phyloP scores from a whole-genome alignment of 2,329 filamentous ascomycete species.

The Phoma sp. region DNA sequence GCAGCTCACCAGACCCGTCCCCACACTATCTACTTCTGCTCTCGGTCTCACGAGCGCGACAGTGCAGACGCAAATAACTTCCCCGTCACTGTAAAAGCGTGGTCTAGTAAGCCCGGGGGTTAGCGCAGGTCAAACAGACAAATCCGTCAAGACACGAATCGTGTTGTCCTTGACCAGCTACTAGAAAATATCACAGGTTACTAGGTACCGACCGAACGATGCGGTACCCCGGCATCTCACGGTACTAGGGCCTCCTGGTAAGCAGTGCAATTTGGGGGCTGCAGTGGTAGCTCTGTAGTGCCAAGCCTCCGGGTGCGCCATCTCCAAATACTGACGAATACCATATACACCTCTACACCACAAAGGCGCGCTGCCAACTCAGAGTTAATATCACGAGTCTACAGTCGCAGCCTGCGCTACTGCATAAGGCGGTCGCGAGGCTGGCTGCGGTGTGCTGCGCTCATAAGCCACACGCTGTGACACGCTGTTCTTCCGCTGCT shows the following conservation, averaged over 20 bases:
- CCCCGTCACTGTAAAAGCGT: not conserved
- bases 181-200: not conserved
- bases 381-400: slow-evolving; percentile 4
- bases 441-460: slow-evolving; percentile 8
- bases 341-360: not conserved
- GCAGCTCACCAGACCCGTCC: not conserved
- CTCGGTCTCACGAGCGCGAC: not conserved
- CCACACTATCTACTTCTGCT: not conserved
- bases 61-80: not conserved
- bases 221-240: not conserved
- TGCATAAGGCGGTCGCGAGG: not conserved
- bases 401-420: slow-evolving; percentile 1
- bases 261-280: slow-evolving; percentile 2
- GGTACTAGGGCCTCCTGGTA: not conserved
- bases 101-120: not conserved
- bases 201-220: not conserved
- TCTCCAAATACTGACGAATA: not conserved
- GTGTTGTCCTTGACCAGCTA: not conserved
- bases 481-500: slow-evolving; percentile 1
- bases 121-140: not conserved
- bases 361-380: slow-evolving; percentile 3
- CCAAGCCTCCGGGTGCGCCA: not conserved
- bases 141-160: not conserved
- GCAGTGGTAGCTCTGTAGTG: slow-evolving; percentile 1
- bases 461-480: slow-evolving; percentile 1